A percentile compares a stretch with the other conserved stretches of the same genome.
Conservation (phyloP, 371 early-diverging fungal genomes). For the Smittium culicis region DNA sequence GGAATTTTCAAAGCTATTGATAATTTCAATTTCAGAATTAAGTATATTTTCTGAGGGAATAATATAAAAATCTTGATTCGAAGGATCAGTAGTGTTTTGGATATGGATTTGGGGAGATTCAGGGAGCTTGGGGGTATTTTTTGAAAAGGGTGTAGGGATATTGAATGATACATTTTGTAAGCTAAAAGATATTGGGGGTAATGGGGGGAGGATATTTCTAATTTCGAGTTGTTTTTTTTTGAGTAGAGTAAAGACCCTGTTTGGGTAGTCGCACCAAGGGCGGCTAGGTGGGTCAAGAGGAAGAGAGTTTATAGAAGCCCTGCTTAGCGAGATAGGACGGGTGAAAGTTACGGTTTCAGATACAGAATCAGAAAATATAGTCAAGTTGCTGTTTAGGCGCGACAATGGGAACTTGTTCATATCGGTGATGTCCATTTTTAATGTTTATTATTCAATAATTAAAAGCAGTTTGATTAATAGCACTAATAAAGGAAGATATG, state of each 20-base stretch:
- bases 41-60: too few species aligned
- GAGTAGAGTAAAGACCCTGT: neutral
- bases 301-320: neutral
- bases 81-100: too few species aligned
- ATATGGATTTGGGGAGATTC: too few species aligned
- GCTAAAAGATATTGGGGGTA: neutral
- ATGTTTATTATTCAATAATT: too few species aligned
- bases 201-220: neutral
- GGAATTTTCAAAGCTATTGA: too few species aligned
- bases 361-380: neutral
- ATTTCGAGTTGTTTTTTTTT: neutral
- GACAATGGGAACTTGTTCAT: too few species aligned
- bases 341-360: conserved; percentile 1
- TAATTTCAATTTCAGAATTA: too few species aligned
- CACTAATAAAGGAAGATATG: too few species aligned
- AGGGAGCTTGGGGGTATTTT: neutral
- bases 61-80: too few species aligned
- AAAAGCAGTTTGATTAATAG: too few species aligned
- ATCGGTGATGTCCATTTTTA: too few species aligned
- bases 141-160: neutral
- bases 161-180: conserved; percentile 1
- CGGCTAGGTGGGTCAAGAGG: neutral
- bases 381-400: neutral
- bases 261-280: neutral
- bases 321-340: neutral